These are phyloP conservation scores for Phytophthora pseudosyringae DNA, from an alignment of 352 stramenopile genomes.

Conservation along the genomic window DNA sequence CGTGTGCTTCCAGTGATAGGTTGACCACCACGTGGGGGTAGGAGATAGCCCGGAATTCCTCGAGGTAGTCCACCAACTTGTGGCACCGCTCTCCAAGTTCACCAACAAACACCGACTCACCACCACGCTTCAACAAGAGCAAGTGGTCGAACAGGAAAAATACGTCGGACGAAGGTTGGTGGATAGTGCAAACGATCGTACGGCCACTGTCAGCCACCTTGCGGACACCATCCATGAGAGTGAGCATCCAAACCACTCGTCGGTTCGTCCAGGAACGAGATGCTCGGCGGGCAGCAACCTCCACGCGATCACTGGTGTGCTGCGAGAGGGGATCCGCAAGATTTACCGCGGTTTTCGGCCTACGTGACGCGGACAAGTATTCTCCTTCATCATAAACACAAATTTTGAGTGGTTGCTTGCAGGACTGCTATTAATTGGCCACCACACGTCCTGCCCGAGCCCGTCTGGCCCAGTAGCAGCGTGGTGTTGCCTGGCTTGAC, in stretches of 20 bases:
- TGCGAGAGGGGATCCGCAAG: too few relatives aligned
- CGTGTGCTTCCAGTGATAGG: too few relatives aligned
- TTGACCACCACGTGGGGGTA: too few relatives aligned
- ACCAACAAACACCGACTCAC: constrained; percentile 57
- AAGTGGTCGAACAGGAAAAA: constrained; percentile 89
- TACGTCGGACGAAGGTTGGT: constrained; percentile 88
- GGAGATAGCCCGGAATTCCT: constrained; percentile 27
- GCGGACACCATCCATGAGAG: constrained; percentile 77
- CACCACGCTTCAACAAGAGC: constrained; percentile 64
- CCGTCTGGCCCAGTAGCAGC: constrained; percentile 42
- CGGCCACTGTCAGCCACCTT: constrained; percentile 71
- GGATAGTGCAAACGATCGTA: constrained; percentile 90
- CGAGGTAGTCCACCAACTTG: constrained; percentile 54
- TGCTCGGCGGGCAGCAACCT: constrained; percentile 73
- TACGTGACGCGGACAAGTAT: too few relatives aligned
- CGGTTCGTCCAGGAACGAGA: constrained; percentile 85
- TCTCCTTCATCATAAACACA: too few relatives aligned
- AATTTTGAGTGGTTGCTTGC: too few relatives aligned
- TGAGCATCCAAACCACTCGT: constrained; percentile 84
- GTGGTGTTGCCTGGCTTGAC: constrained; percentile 43
- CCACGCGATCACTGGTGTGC: too few relatives aligned
- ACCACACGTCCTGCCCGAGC: constrained; percentile 11
- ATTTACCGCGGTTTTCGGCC: too few relatives aligned
- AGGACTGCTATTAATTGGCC: too few relatives aligned
- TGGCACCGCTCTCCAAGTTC: constrained; percentile 41